Evolutionary conservation across 2,329 filamentous ascomycete species (phyloP).

Genomic region (Hymenoscyphus albidus): DNA sequence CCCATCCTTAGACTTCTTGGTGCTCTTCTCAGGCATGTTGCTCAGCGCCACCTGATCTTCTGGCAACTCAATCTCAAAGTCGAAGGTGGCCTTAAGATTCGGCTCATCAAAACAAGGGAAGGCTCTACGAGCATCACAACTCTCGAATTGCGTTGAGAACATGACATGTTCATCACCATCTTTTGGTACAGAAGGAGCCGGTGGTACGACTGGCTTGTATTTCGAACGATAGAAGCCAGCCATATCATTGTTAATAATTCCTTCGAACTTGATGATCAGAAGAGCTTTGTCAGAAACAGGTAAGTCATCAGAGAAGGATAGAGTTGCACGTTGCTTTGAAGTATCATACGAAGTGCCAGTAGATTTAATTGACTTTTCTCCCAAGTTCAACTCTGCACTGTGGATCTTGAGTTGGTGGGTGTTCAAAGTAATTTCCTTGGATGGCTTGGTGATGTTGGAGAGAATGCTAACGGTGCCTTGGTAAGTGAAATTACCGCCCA

Average conservation of each 20-base stretch:
- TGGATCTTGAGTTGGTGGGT: conserved; percentile 77
- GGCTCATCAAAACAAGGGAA: conserved; percentile 99
- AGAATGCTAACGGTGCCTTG: conserved; percentile 82
- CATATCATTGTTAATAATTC: conserved; percentile 85
- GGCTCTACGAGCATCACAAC: conserved; percentile 87
- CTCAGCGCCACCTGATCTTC: conserved; percentile 83
- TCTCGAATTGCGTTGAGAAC: conserved; percentile 96
- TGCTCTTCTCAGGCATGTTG: conserved; percentile 88
- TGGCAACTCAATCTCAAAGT: conserved; percentile 88
- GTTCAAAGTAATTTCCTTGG: conserved; percentile 79
- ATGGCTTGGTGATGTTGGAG: conserved; percentile 65
- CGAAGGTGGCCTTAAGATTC: conserved; percentile 93
- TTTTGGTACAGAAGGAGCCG: conserved; percentile 72
- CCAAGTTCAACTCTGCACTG: conserved; percentile 57
- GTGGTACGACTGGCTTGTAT: conserved; percentile 75
- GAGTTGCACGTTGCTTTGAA: conserved; percentile 76
- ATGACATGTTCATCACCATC: conserved; percentile 67
- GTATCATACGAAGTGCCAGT: conserved; percentile 74
- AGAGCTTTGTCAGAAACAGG: conserved; percentile 61
- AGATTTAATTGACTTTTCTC: conserved; percentile 52
- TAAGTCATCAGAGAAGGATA: conserved; percentile 72
- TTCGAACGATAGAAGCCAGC: conserved; percentile 90
- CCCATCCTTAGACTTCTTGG: conserved; percentile 55
- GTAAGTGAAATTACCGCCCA: conserved; percentile 68
- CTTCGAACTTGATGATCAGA: conserved; percentile 70